Conservation (phyloP, 169 alveolate genomes). For the Babesia caballi region DNA sequence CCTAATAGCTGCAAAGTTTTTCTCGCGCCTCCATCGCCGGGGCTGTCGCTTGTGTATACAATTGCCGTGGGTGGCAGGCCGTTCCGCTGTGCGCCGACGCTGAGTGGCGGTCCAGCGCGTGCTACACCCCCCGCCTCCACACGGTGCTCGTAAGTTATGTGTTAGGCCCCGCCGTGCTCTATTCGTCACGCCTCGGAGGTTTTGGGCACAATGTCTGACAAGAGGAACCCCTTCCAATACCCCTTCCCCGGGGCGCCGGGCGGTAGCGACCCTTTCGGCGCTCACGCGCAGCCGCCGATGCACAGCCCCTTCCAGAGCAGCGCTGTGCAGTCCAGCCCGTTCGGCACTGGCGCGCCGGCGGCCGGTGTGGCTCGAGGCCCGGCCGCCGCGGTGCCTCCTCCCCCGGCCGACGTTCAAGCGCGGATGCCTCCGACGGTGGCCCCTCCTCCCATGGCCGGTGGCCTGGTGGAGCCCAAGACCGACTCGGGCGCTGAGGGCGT, state of each 20-base stretch:
- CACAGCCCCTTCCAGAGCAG: conserved; percentile 16
- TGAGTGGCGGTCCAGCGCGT: background rate
- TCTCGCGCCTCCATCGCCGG: background rate
- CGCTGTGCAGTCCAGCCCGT: conserved; percentile 10
- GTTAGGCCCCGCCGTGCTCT: background rate
- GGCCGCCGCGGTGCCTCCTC: background rate
- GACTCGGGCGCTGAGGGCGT: background rate
- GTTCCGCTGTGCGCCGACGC: conserved; percentile 13
- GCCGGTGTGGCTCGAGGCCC: background rate
- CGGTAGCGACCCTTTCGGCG: conserved; percentile 22
- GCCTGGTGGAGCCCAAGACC: background rate
- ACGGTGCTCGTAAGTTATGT: background rate
- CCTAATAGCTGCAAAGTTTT: background rate
- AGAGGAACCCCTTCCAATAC: background rate
- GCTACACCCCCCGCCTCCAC: background rate
- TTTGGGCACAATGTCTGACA: conserved; percentile 2
- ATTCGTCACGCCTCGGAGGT: background rate
- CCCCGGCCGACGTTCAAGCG: background rate
- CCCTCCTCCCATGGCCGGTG: conserved; percentile 21
- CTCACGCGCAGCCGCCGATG: background rate
- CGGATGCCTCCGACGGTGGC: conserved; percentile 8
- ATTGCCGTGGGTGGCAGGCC: conserved; percentile 1
- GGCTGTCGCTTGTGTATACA: background rate
- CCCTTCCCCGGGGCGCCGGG: conserved; percentile 7
- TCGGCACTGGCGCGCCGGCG: background rate